Base-by-base conservation (phyloP, 257 asterid species). In the Ligustrum vulgare region DNA sequence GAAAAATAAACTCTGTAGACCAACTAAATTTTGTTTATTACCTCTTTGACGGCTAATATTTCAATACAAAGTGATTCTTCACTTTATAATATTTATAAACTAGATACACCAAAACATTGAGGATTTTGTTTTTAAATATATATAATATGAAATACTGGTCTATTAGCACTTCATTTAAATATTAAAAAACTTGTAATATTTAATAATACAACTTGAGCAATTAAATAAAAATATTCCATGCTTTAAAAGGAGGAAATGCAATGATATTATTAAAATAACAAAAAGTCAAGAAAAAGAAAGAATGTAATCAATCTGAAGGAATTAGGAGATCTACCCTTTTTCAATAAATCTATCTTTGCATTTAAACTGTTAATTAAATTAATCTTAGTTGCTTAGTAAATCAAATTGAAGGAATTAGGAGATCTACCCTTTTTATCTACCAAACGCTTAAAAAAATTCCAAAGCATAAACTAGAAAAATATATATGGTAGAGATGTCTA, bases 221-320 rank as follows among this genome's bases (percentile, higher is more conserved):
- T 79, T 75, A 43, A 77, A 82, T 54, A 70, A 12, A 78, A 75
- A 71, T 87, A 89, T 87, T 80, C 83, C 84, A 82, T 83, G 89
- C 85, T 82, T 88, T 79, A 75, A 80, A 82, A 72, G 71, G 83
- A 74, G 85, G 82, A 45, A 74, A 8, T 58, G 66, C 8, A 69
- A 36, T 71, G 70, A 69, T 51, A 60, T 67, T 58, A 67, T 72
- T 3, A 43, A 31, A 80, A 45, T 66, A 33, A 72, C 51, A 78
- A 86, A 58, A 91, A 87, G 95, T 89, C 95, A 90, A 90, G 33
- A 58, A 85, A 82, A 82, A 80, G 88, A 84, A 22, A 58, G 90
- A 90, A 85, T 86, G 89, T 87, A 88, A 86, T 91, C 96, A 86
- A 89, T 89, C 87, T 84, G 90, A 78, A 86, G 83, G 96, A 72